These are phyloP conservation scores for Arachnomyces sp. DNA, from an alignment of 2,329 filamentous ascomycete species.

Conservation along the genomic window DNA sequence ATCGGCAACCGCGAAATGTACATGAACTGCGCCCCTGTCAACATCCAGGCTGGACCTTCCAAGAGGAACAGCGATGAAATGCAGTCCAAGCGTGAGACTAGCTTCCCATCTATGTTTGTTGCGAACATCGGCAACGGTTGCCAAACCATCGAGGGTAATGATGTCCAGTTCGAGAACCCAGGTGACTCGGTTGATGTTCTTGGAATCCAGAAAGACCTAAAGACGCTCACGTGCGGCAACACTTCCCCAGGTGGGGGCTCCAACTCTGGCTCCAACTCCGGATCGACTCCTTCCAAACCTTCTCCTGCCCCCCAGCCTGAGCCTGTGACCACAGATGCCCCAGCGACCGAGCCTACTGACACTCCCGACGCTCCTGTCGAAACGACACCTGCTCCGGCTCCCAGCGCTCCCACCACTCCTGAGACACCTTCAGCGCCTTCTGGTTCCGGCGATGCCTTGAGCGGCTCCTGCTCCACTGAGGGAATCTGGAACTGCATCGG, in stretches of 20 bases:
- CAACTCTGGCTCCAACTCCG: slow-evolving; percentile 5
- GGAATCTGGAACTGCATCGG: slow-evolving; percentile 54
- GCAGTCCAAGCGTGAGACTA: slow-evolving; percentile 41
- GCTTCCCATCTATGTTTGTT: slow-evolving; percentile 66
- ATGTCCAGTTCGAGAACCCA: slow-evolving; percentile 62
- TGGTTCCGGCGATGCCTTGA: slow-evolving; percentile 25
- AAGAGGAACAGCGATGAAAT: slow-evolving; percentile 33
- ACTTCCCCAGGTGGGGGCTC: slow-evolving; percentile 2
- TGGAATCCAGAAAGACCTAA: slow-evolving; percentile 25
- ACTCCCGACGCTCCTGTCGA: slow-evolving; percentile 6
- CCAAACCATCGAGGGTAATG: slow-evolving; percentile 44
- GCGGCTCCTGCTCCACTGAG: slow-evolving; percentile 44
- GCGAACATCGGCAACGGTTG: slow-evolving; percentile 61
- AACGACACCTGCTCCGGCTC: slow-evolving; percentile 5
- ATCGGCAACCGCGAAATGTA: slow-evolving; percentile 93
- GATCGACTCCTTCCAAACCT: slow-evolving; percentile 5
- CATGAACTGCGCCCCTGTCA: slow-evolving; percentile 85
- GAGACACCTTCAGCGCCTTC: slow-evolving; percentile 20
- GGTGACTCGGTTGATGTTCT: slow-evolving; percentile 51
- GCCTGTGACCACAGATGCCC: slow-evolving; percentile 6
- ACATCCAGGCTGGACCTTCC: slow-evolving; percentile 48
- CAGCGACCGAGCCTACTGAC: slow-evolving; percentile 3
- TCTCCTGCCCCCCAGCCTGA: slow-evolving; percentile 6
- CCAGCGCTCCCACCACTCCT: slow-evolving; percentile 15
- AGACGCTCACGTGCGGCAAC: slow-evolving; percentile 4